These are phyloP conservation scores for Dothistroma pini DNA, from an alignment of 2,329 filamentous ascomycete genomes.

Conservation along the genomic window DNA sequence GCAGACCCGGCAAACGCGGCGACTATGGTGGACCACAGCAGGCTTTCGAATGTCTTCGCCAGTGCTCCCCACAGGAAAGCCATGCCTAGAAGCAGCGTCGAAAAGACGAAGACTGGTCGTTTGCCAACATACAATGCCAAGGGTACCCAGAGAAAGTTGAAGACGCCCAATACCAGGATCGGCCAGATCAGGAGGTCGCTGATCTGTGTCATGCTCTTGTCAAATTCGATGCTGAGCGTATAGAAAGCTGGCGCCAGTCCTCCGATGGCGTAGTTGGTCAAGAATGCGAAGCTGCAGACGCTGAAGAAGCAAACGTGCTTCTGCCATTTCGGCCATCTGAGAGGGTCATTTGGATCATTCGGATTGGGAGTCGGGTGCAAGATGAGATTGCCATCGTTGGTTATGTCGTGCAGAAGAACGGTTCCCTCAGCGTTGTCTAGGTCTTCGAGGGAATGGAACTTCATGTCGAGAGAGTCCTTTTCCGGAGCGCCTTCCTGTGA, in stretches of 20 bases:
- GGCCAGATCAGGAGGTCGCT: conserved; percentile 40
- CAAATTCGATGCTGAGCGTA: conserved; percentile 45
- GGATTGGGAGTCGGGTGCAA: conserved; percentile 48
- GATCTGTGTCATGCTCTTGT: conserved; percentile 44
- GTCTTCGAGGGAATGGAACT: conserved; percentile 34
- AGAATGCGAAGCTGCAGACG: conserved; percentile 47
- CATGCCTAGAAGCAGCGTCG: conserved; percentile 43
- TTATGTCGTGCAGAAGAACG: conserved; percentile 34
- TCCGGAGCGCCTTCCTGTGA: background rate
- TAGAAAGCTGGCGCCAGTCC: conserved; percentile 45
- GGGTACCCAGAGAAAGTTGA: conserved; percentile 53
- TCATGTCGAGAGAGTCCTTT: conserved; percentile 24
- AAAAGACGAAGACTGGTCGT: conserved; percentile 46
- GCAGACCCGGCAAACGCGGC: conserved; percentile 45
- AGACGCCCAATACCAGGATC: conserved; percentile 48
- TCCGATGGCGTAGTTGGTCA: conserved; percentile 46
- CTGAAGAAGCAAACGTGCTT: conserved; percentile 46
- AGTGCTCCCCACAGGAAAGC: conserved; percentile 48
- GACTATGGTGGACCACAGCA: conserved; percentile 47
- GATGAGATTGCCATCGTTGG: conserved; percentile 34
- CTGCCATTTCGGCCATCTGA: conserved; percentile 47
- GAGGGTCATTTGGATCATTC: conserved; percentile 48
- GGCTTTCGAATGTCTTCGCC: conserved; percentile 40
- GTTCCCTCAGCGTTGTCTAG: conserved; percentile 40
- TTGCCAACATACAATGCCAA: conserved; percentile 48